These are phyloP conservation scores for Cytospora mali DNA, from an alignment of 2,329 filamentous ascomycete species.

Conservation along the genomic window DNA sequence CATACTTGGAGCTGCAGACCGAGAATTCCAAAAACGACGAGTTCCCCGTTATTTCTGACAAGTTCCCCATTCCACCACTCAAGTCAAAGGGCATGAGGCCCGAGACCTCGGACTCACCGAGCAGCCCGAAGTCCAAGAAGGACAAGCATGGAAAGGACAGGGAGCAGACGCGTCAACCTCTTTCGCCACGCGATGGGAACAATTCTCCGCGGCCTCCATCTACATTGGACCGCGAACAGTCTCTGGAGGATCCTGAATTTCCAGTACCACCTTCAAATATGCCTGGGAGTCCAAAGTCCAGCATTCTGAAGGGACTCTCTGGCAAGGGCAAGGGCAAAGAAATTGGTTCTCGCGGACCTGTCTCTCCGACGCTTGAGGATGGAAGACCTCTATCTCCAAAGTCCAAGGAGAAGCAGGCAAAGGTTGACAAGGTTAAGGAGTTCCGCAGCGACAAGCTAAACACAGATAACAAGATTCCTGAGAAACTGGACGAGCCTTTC, in stretches of 20 bases:
- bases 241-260: not conserved
- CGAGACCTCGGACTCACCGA: not conserved
- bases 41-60: not conserved
- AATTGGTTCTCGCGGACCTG: not conserved
- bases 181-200: slow-evolving; percentile 6
- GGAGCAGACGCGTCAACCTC: slow-evolving; percentile 3
- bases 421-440: slow-evolving; percentile 3
- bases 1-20: slow-evolving; percentile 2
- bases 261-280: not conserved
- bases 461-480: not conserved
- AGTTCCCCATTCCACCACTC: not conserved
- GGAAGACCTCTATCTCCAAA: not conserved
- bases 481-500: not conserved
- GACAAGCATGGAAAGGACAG: slow-evolving; percentile 1
- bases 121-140: slow-evolving; percentile 3
- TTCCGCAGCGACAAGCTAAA: not conserved
- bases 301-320: slow-evolving; percentile 3
- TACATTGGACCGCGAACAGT: not conserved
- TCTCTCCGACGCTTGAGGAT: not conserved
- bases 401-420: not conserved
- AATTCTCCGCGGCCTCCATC: not conserved
- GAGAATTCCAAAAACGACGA: not conserved
- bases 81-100: not conserved
- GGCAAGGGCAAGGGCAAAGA: not conserved
- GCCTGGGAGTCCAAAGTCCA: not conserved